These are phyloP conservation scores for Tuber indicum DNA, from an alignment of 495 filamentous ascomycete genomes.

Conservation along the genomic window DNA sequence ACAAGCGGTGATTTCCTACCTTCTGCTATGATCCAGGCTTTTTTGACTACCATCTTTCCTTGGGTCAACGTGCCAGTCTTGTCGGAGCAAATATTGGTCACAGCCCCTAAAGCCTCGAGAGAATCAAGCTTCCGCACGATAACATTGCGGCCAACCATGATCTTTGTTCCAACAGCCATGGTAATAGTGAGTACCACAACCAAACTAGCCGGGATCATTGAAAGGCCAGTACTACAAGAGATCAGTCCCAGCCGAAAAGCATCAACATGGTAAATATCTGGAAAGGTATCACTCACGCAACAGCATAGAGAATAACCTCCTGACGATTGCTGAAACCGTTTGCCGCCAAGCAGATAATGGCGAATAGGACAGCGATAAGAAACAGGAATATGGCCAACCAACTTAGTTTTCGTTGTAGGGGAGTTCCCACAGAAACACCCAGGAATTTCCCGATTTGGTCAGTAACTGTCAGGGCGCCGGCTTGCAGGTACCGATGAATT, in stretches of 20 bases:
- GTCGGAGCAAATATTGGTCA: slow-evolving; percentile 68
- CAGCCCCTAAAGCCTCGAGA: slow-evolving; percentile 57
- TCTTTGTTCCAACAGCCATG: slow-evolving; percentile 51
- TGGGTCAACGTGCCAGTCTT: slow-evolving; percentile 69
- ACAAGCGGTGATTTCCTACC: slow-evolving; percentile 40
- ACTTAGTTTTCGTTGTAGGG: slow-evolving; percentile 50
- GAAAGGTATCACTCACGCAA: slow-evolving; percentile 42
- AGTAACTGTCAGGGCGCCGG: slow-evolving; percentile 58
- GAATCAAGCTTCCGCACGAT: slow-evolving; percentile 51
- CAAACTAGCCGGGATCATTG: slow-evolving; percentile 52
- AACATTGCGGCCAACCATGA: slow-evolving; percentile 50
- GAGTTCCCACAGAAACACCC: slow-evolving; percentile 58
- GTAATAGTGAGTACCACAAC: slow-evolving; percentile 54
- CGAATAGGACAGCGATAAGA: slow-evolving; percentile 48
- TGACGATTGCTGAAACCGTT: slow-evolving; percentile 46
- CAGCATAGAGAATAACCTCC: slow-evolving; percentile 52
- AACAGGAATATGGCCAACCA: slow-evolving; percentile 51
- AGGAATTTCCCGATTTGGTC: slow-evolving; percentile 65
- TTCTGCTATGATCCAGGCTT: slow-evolving; percentile 50
- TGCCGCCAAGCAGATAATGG: slow-evolving; percentile 50
- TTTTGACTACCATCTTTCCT: slow-evolving; percentile 55
- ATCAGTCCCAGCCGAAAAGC: slow-evolving; percentile 8
- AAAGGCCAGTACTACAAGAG: slow-evolving; percentile 51
- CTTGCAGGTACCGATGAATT: slow-evolving; percentile 62
- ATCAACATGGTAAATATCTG: not conserved